Conservation (phyloP, 2,329 filamentous ascomycete species). For the Pseudohalonectria lignicola region DNA sequence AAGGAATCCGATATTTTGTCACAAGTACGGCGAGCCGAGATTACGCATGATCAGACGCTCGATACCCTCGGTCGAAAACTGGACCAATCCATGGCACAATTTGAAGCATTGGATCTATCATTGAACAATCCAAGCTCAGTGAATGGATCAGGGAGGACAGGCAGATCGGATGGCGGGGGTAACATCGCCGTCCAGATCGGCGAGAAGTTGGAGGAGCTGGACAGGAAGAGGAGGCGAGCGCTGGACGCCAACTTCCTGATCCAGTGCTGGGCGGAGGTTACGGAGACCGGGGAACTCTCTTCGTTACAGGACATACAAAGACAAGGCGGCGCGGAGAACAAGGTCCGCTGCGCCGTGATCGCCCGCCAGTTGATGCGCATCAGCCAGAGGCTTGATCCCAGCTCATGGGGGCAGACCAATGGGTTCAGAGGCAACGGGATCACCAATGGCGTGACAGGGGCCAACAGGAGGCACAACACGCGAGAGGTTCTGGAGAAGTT, state of each 20-base stretch:
- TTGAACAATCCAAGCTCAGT: constrained; percentile 51
- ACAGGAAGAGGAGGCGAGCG: constrained; percentile 80
- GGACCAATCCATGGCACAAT: constrained; percentile 83
- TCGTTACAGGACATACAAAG: constrained; percentile 82
- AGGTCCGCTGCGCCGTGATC: constrained; percentile 88
- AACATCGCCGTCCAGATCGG: constrained; percentile 93
- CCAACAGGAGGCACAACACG: constrained; percentile 49
- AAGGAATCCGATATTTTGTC: constrained; percentile 85
- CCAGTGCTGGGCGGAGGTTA: constrained; percentile 94
- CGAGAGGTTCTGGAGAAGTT: constrained; percentile 94
- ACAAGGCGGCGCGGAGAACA: constrained; percentile 78
- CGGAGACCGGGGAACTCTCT: constrained; percentile 75
- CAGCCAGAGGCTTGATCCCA: constrained; percentile 77
- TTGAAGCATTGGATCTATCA: constrained; percentile 78
- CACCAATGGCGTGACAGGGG: constrained; percentile 34
- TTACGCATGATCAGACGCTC: constrained; percentile 83
- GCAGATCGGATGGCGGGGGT: constrained; percentile 52
- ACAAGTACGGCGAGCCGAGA: constrained; percentile 81
- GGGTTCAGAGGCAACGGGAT: constrained; percentile 37
- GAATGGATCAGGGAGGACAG: constrained; percentile 27
- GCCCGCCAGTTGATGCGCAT: constrained; percentile 89
- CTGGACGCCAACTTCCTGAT: constrained; percentile 92
- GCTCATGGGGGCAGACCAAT: constrained; percentile 57
- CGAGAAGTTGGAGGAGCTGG: constrained; percentile 84
- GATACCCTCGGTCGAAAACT: constrained; percentile 81